phyloP scores from a whole-genome alignment of 2,329 filamentous ascomycete species.

The Aspergillus ustus region DNA sequence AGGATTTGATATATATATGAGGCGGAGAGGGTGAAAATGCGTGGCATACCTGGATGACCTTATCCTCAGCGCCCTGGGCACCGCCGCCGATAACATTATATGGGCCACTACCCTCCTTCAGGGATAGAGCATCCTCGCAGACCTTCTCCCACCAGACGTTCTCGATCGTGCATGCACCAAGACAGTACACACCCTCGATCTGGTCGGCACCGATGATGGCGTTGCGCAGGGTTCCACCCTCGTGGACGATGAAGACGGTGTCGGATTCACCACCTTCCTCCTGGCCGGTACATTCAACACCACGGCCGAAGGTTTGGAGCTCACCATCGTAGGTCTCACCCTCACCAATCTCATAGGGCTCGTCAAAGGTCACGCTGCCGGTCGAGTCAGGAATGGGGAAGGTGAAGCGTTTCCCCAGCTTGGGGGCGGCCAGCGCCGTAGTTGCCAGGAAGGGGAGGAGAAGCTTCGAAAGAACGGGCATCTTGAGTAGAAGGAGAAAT shows the following conservation, averaged over 20 bases:
- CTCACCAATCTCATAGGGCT: constrained; percentile 47
- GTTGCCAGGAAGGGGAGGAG: constrained; percentile 1
- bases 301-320: constrained; percentile 54
- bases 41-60: constrained; percentile 36
- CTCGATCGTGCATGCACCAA: constrained; percentile 34
- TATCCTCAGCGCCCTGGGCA: constrained; percentile 39
- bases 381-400: constrained; percentile 45
- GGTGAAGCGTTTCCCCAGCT: constrained; percentile 20
- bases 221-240: constrained; percentile 40
- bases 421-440: background rate
- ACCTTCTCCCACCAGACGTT: constrained; percentile 45
- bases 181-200: constrained; percentile 46
- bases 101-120: constrained; percentile 36
- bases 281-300: constrained; percentile 44
- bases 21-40: too few relatives aligned
- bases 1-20: too few relatives aligned
- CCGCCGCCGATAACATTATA: constrained; percentile 43
- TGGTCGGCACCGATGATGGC: constrained; percentile 48
- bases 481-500: background rate
- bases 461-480: background rate
- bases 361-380: constrained; percentile 47
- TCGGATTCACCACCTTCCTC: constrained; percentile 50
- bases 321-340: constrained; percentile 53
- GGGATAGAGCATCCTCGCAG: constrained; percentile 47
- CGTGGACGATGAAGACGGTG: constrained; percentile 40